Conservation (phyloP, 2,329 filamentous ascomycete genomes). For the Colletotrichum camelliae region DNA sequence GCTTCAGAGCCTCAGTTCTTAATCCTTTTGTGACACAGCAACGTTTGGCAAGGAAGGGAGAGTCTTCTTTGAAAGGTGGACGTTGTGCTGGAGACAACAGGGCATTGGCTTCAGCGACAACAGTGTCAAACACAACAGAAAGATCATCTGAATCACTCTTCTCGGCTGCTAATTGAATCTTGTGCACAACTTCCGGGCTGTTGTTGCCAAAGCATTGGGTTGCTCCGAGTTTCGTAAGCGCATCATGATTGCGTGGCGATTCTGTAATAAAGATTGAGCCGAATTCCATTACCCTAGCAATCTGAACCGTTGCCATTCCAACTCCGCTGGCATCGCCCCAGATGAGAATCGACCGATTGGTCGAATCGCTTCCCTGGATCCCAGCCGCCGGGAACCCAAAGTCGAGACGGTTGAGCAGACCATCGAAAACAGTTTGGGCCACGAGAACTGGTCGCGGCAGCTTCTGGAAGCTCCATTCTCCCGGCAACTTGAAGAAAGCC, state of each 20-base stretch:
- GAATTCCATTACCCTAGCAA: slow-evolving; percentile 33
- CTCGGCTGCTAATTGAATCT: not conserved
- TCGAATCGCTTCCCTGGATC: not conserved
- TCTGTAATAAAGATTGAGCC: slow-evolving; percentile 35
- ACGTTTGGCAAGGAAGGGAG: not conserved
- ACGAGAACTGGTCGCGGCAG: too few species aligned
- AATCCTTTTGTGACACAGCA: not conserved
- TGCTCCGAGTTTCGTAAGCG: slow-evolving; percentile 34
- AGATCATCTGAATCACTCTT: not conserved
- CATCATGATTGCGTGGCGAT: slow-evolving; percentile 33
- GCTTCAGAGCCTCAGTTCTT: not conserved
- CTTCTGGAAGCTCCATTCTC: too few species aligned
- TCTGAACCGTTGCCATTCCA: slow-evolving; percentile 38
- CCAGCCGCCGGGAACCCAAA: not conserved
- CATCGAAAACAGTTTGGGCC: too few species aligned
- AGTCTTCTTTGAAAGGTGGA: not conserved
- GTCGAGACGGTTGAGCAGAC: not conserved
- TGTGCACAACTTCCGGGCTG: not conserved
- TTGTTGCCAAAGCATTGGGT: slow-evolving; percentile 38
- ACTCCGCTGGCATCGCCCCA: slow-evolving; percentile 40
- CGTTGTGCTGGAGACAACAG: not conserved
- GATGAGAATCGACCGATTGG: slow-evolving; percentile 28
- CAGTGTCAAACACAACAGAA: not conserved
- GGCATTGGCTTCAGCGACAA: not conserved
- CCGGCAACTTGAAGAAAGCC: too few species aligned